Percentiles rank a stretch among this genome's conserved stretches.
Evolutionary conservation across 2,329 filamentous ascomycete species (phyloP).

Genomic region (Hortaea werneckii): DNA sequence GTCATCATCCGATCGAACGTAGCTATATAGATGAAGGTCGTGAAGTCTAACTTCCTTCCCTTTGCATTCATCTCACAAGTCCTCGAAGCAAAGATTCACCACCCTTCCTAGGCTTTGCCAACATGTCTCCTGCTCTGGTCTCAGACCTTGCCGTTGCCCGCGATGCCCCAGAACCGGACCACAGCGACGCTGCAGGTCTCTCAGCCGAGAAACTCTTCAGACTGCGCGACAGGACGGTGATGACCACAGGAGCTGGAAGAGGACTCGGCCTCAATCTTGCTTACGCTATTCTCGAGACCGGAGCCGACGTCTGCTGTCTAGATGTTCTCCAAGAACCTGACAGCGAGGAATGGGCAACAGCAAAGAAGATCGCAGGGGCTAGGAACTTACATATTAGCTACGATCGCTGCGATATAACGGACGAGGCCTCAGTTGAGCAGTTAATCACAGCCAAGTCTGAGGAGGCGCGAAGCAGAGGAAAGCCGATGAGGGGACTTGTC

Average conservation of each 20-base stretch:
- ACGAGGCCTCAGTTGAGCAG: conserved; percentile 2
- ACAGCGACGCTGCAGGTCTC: too few species aligned
- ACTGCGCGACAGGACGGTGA: conserved; percentile 13
- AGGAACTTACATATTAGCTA: conserved; percentile 1
- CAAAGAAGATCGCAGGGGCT: neutral
- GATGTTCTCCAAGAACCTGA: conserved; percentile 28
- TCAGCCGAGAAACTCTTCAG: conserved; percentile 10
- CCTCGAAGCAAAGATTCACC: too few species aligned
- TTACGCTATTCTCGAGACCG: conserved; percentile 19
- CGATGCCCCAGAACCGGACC: too few species aligned
- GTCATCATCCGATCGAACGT: too few species aligned
- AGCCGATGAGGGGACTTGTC: conserved; percentile 8
- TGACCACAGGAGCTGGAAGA: conserved; percentile 21
- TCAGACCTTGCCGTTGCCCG: too few species aligned
- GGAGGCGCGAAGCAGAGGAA: neutral
- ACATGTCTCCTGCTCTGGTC: too few species aligned
- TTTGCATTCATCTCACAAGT: too few species aligned
- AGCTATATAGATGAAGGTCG: too few species aligned
- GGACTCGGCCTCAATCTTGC: conserved; percentile 22
- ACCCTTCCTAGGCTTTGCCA: too few species aligned
- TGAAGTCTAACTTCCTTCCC: too few species aligned
- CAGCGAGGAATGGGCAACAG: conserved; percentile 1
- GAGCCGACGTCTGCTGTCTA: conserved; percentile 19
- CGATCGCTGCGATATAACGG: conserved; percentile 5
- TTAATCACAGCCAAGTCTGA: conserved; percentile 2